Base-by-base conservation (phyloP, 1,139 yeast genomes). In the Meyerozyma carpophila region DNA sequence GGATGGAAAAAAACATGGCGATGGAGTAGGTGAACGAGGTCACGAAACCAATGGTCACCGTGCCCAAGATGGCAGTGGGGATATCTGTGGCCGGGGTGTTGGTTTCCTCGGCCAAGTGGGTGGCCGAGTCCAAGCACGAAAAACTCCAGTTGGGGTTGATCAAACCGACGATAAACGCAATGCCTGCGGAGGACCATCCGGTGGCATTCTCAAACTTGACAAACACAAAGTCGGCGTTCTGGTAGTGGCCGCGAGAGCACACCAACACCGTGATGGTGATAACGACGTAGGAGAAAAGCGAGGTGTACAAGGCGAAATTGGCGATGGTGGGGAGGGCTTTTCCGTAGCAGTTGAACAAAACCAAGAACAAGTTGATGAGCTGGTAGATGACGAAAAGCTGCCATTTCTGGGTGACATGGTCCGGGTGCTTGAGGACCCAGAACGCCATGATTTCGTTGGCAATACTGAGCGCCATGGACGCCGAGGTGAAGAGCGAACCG, bases 401-500 rank as follows among this genome's bases (percentile, higher is more conserved):
- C 84, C 84, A 80, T 45, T 68, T 66, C 46, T 71, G 49, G 16
- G 67, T 61, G 4, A 58, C 68, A 45, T 67, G 74, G 28, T 65
- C 68, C 3, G 78, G 75, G 49, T 75, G 75, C 38, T 53, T 58
- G 48, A 77, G 57, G 14, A 68, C 66, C 65, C 76, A 77, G 61
- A 78, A 68, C 1, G 81, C 82, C 54, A 77, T 68, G 29, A 75
- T 54, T 43, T 71, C 69, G 37, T 66, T 62, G 21, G 81, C 79
- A 43, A 78, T 66, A 9, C 80, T 66, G 39, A 77, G 60, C 16
- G 79, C 73, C 55, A 77, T 75, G 3, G 82, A 77, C 13, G 82
- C 79, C 46, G 76, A 66, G 9, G 83, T 77, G 57, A 79, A 79
- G 18, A 79, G 65, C 3, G 82, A 60, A 8, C 84, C 84, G 29